Evolutionary conservation across 164 flowering plant genomes (phyloP).

Genomic region (Macadamia tetraphylla): DNA sequence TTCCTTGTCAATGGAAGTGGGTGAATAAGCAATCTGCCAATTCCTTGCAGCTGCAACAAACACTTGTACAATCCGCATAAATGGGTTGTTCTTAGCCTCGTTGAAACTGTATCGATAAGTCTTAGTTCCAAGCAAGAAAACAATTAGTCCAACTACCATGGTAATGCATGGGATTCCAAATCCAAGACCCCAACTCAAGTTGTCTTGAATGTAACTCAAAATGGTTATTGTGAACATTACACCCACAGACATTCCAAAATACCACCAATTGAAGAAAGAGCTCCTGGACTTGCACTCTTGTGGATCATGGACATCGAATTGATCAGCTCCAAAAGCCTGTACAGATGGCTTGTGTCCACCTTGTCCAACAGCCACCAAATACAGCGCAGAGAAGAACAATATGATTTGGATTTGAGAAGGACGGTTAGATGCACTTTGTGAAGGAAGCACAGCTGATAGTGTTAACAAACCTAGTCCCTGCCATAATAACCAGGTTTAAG

Average conservation of each 20-base stretch:
- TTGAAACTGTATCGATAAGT: too few relatives aligned
- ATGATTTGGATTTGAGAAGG: too few relatives aligned
- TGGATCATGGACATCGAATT: conserved; percentile 5
- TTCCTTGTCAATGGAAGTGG: too few relatives aligned
- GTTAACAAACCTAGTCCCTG: too few relatives aligned
- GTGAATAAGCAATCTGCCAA: too few relatives aligned
- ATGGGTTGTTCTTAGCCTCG: too few relatives aligned
- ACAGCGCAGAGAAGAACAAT: background rate
- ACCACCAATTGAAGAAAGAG: conserved; percentile 9
- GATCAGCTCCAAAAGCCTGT: background rate
- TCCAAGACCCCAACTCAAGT: conserved; percentile 6
- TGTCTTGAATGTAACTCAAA: conserved; percentile 6
- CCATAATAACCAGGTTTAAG: too few relatives aligned
- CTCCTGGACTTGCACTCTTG: background rate
- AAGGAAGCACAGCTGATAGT: too few relatives aligned
- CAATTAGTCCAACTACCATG: conserved; percentile 1
- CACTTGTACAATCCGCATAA: too few relatives aligned
- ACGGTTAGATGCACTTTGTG: too few relatives aligned
- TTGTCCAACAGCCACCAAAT: conserved; percentile 7
- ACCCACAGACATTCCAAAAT: conserved; percentile 8
- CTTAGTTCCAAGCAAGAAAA: background rate
- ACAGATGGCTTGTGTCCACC: conserved; percentile 13
- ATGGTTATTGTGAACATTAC: conserved; percentile 3
- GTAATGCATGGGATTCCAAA: conserved; percentile 8
- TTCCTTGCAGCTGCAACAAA: too few relatives aligned